Conservation (phyloP, 306 rosid genomes). For the Quercus parvula region DNA sequence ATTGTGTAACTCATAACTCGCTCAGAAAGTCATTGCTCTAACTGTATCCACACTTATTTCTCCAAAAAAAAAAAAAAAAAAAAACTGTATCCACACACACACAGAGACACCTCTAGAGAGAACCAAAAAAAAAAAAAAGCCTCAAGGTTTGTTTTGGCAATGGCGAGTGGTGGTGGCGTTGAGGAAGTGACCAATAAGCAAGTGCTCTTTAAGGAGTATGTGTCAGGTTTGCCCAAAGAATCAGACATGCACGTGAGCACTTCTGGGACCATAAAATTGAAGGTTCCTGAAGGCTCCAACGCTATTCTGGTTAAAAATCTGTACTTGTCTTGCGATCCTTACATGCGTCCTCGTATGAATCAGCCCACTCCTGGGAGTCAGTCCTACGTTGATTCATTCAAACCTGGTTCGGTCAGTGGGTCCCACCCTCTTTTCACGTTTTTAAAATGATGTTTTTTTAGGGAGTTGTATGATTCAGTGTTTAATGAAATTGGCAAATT, state of each 20-base stretch:
- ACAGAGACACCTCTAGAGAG: neutral
- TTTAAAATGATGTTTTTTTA: no score
- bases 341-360: conserved; percentile 34
- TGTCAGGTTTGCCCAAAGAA: conserved; percentile 34
- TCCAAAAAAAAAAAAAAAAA: no score
- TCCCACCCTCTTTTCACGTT: no score
- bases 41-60: no score
- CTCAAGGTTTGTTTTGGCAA: neutral
- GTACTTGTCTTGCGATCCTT: conserved; percentile 53
- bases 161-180: conserved; percentile 7
- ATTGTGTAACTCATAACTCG: no score
- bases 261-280: neutral
- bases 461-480: no score
- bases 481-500: no score
- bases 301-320: conserved; percentile 37
- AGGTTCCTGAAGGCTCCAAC: conserved; percentile 33
- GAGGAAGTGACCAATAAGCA: conserved; percentile 39
- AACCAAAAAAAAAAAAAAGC: neutral
- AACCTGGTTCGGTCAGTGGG: conserved; percentile 22
- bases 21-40: no score
- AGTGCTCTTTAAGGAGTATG: conserved; percentile 29
- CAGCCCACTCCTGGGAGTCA: neutral
- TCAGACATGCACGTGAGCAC: conserved; percentile 20
- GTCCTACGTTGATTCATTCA: neutral
- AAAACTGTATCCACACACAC: no score